These are phyloP conservation scores for Elsinoe necatrix DNA, from an alignment of 2,329 filamentous ascomycete species.

Conservation along the genomic window DNA sequence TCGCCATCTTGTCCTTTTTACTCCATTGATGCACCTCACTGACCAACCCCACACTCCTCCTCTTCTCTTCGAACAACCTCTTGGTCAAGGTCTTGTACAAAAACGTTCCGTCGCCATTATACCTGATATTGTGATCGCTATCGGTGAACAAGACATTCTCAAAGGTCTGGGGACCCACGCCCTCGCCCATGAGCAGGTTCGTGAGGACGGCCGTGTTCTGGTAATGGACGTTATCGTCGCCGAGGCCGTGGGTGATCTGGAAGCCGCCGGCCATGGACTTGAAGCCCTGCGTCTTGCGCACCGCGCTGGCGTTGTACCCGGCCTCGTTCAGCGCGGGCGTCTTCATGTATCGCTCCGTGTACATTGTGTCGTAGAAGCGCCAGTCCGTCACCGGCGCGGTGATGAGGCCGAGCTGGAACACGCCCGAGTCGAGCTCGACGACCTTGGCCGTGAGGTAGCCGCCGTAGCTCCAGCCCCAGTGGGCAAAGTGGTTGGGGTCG, in stretches of 20 bases:
- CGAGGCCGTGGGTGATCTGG: conserved; percentile 56
- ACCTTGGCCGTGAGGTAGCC: conserved; percentile 60
- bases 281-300: conserved; percentile 52
- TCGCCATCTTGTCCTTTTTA: conserved; percentile 26
- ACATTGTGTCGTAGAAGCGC: conserved; percentile 64
- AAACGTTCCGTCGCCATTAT: conserved; percentile 48
- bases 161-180: conserved; percentile 54
- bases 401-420: conserved; percentile 55
- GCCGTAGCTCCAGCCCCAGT: conserved; percentile 63
- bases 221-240: conserved; percentile 65
- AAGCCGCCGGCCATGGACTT: conserved; percentile 53
- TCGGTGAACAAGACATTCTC: conserved; percentile 59
- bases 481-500: conserved; percentile 52
- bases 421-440: conserved; percentile 52
- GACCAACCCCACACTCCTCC: conserved; percentile 19
- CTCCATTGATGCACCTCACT: conserved; percentile 41
- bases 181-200: conserved; percentile 52
- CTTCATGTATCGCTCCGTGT: conserved; percentile 68
- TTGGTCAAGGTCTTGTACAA: conserved; percentile 56
- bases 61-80: conserved; percentile 13
- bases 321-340: conserved; percentile 46
- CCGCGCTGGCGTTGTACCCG: conserved; percentile 54
- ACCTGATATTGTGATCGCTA: conserved; percentile 53
- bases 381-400: conserved; percentile 60
- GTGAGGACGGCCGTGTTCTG: conserved; percentile 56